Percentiles rank a stretch among this genome's conserved stretches.
Evolutionary conservation across 768 basidiomycete genomes (phyloP).

Genomic region (Omphalotus guepiniiformis): DNA sequence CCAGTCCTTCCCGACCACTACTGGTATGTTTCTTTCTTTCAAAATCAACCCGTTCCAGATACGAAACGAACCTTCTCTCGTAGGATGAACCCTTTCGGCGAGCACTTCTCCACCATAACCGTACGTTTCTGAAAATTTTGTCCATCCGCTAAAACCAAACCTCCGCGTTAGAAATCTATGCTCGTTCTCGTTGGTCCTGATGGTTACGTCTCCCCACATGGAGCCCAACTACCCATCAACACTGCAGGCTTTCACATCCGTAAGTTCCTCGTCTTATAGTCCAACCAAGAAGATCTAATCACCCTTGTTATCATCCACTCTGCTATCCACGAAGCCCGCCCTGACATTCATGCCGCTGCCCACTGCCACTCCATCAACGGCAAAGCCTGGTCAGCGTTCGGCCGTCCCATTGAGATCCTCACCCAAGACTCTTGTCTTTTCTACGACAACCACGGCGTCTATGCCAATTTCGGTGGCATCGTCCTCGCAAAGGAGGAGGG

Average conservation of each 20-base stretch:
- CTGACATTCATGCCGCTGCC: slow-evolving; percentile 42
- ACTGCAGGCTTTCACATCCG: slow-evolving; percentile 24
- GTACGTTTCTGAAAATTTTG: slow-evolving; percentile 6
- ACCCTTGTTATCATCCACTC: slow-evolving; percentile 37
- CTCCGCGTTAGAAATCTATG: slow-evolving; percentile 18
- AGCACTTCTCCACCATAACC: slow-evolving; percentile 24
- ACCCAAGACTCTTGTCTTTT: slow-evolving; percentile 43
- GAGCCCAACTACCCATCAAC: slow-evolving; percentile 26
- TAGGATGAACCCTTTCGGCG: slow-evolving; percentile 26
- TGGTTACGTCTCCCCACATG: slow-evolving; percentile 21
- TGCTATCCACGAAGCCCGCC: slow-evolving; percentile 41
- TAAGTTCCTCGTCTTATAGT: background rate
- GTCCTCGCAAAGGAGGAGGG: slow-evolving; percentile 44
- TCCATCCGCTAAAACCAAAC: background rate
- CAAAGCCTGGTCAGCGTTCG: slow-evolving; percentile 45
- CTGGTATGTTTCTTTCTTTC: slow-evolving; percentile 13
- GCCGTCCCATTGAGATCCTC: slow-evolving; percentile 36
- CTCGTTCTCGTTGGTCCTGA: slow-evolving; percentile 24
- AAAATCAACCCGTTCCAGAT: background rate
- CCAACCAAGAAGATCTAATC: slow-evolving; percentile 7
- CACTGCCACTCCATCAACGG: slow-evolving; percentile 47
- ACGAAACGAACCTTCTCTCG: background rate
- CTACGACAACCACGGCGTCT: slow-evolving; percentile 39
- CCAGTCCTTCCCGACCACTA: slow-evolving; percentile 24
- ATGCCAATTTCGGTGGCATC: slow-evolving; percentile 44